Percentiles rank a stretch among this genome's conserved stretches.
Evolutionary conservation across 1,139 yeast genomes (phyloP).

Genomic region (Casaregolazyma lundiana): DNA sequence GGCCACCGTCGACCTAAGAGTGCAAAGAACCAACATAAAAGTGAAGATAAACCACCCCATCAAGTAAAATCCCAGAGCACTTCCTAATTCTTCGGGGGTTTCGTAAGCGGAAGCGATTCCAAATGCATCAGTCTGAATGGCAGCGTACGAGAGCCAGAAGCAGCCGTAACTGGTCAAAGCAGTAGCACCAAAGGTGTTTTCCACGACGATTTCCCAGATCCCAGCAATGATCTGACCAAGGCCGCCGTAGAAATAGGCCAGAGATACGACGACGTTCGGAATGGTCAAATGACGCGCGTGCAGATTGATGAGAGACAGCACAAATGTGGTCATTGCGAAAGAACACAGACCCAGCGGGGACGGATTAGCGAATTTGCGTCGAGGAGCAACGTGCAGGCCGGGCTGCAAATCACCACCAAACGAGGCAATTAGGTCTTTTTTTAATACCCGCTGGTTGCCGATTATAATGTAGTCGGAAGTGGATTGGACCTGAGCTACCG

Average conservation of each 20-base stretch:
- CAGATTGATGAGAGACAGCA: conserved; percentile 61
- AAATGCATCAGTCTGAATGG: conserved; percentile 66
- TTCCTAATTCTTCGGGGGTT: conserved; percentile 40
- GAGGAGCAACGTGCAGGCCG: conserved; percentile 59
- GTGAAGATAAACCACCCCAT: conserved; percentile 82
- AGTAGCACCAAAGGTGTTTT: conserved; percentile 88
- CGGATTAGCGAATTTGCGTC: conserved; percentile 77
- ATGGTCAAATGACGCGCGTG: conserved; percentile 55
- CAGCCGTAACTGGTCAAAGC: conserved; percentile 71
- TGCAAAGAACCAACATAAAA: conserved; percentile 57
- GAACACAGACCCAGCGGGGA: conserved; percentile 83
- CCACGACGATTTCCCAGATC: conserved; percentile 63
- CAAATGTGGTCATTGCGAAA: conserved; percentile 82
- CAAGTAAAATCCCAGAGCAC: conserved; percentile 70
- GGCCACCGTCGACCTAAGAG: conserved; percentile 75
- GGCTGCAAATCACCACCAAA: conserved; percentile 71
- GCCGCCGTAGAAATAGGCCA: conserved; percentile 87
- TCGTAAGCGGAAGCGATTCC: conserved; percentile 59
- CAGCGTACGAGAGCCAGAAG: conserved; percentile 80
- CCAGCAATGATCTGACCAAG: conserved; percentile 69
- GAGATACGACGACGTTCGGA: conserved; percentile 59
- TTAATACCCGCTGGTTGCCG: conserved; percentile 69
- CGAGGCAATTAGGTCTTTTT: conserved; percentile 56
- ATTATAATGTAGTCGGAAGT: conserved; percentile 42
- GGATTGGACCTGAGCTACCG: background rate